These are phyloP conservation scores for Alternaria panax DNA, from an alignment of 2,329 filamentous ascomycete species.

Conservation along the genomic window DNA sequence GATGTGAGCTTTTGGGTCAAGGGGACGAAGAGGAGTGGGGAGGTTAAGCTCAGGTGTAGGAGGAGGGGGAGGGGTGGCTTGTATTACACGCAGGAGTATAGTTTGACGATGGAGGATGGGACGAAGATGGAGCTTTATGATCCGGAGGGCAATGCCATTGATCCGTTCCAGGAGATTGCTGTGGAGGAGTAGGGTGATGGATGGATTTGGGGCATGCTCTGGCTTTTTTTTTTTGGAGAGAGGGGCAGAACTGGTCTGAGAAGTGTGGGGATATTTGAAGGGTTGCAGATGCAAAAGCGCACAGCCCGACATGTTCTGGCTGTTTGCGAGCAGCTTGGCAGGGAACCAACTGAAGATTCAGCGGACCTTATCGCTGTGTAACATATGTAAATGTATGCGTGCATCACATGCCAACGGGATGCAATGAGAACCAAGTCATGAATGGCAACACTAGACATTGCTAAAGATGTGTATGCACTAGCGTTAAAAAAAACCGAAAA, in stretches of 20 bases:
- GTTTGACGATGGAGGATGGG: constrained; percentile 72
- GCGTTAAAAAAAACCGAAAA: not conserved
- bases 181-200: constrained; percentile 29
- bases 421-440: not conserved
- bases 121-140: constrained; percentile 79
- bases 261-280: not conserved
- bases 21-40: constrained; percentile 73
- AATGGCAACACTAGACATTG: constrained; percentile 5
- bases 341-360: not conserved
- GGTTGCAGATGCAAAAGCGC: not conserved
- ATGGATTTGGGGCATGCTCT: not conserved
- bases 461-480: not conserved
- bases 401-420: constrained; percentile 11
- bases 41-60: constrained; percentile 82
- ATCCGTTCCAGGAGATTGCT: constrained; percentile 67
- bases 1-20: constrained; percentile 87
- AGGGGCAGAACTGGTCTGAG: not conserved
- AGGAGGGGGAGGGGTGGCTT: constrained; percentile 71
- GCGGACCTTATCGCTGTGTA: constrained; percentile 14
- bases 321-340: not conserved
- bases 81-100: constrained; percentile 94
- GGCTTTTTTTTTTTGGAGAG: not conserved
- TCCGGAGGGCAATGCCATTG: constrained; percentile 57
- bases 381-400: constrained; percentile 26
- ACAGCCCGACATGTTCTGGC: not conserved